These are phyloP conservation scores for Yarrowia sp. DNA, from an alignment of 805 yeast genomes.

Conservation along the genomic window DNA sequence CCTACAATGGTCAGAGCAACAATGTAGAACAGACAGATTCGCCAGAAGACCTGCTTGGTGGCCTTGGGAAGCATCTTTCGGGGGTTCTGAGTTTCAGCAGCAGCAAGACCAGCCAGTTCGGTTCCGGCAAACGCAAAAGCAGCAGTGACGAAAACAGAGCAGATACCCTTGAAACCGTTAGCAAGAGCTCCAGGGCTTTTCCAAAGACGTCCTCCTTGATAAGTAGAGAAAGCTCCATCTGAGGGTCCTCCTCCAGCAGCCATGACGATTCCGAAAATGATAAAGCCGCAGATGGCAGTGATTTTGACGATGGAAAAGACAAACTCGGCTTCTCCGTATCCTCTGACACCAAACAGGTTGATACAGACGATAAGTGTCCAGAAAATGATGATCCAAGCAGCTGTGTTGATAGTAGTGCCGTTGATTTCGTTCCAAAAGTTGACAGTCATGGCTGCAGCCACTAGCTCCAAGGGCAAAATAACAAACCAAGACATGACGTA, in stretches of 20 bases:
- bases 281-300: neutral
- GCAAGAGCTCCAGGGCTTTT: constrained; percentile 66
- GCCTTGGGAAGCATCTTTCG: constrained; percentile 61
- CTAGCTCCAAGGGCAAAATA: constrained; percentile 60
- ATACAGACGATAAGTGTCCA: neutral
- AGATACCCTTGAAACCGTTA: constrained; percentile 60
- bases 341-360: neutral
- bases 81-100: constrained; percentile 69
- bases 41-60: constrained; percentile 71
- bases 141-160: constrained; percentile 63
- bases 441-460: constrained; percentile 45
- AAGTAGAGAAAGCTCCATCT: neutral
- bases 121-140: constrained; percentile 67
- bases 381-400: constrained; percentile 10
- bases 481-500: constrained; percentile 61
- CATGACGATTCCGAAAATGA: constrained; percentile 7
- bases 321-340: constrained; percentile 12
- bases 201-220: constrained; percentile 47
- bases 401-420: neutral
- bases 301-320: neutral
- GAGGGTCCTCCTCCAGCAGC: neutral
- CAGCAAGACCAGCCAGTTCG: constrained; percentile 39
- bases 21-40: constrained; percentile 42
- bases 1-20: constrained; percentile 52
- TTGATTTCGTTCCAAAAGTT: constrained; percentile 11